Evolutionary conservation across 139 green algal species (phyloP).

Genomic region (Chlorella sp.): DNA sequence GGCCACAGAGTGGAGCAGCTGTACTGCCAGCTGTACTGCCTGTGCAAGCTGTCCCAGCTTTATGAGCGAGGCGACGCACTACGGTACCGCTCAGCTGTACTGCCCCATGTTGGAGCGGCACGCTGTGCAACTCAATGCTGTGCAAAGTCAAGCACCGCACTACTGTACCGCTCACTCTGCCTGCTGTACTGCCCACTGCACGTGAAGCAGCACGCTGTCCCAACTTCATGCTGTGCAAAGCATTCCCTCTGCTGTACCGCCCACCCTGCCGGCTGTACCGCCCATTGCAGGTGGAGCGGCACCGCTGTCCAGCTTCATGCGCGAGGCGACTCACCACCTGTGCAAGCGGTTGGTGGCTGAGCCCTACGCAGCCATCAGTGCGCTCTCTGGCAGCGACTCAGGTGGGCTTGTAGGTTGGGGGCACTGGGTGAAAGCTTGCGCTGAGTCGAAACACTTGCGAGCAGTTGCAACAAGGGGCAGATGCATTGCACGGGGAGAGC

Average conservation of each 20-base stretch:
- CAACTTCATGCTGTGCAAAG: constrained; percentile 49
- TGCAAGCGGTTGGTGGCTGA: constrained; percentile 55
- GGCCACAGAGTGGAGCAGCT: too few relatives aligned
- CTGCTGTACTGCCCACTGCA: constrained; percentile 2
- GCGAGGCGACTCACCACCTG: constrained; percentile 59
- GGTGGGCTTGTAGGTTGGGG: too few relatives aligned
- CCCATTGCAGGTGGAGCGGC: constrained; percentile 46
- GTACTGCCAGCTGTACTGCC: too few relatives aligned
- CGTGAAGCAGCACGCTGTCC: constrained; percentile 59
- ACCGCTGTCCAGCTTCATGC: constrained; percentile 60
- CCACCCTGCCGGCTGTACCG: neutral
- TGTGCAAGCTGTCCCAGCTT: neutral
- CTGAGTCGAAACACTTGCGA: too few relatives aligned
- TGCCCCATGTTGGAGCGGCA: constrained; percentile 56
- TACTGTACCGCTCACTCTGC: neutral
- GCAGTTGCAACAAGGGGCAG: too few relatives aligned
- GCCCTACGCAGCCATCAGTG: constrained; percentile 15
- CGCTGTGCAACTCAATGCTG: constrained; percentile 53
- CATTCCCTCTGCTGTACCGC: neutral
- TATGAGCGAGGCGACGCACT: neutral
- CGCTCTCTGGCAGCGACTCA: neutral
- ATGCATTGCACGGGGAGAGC: too few relatives aligned
- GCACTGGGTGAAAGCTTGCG: too few relatives aligned
- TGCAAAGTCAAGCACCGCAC: neutral
- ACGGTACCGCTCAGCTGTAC: neutral